Percentiles rank a stretch among this genome's conserved stretches.
Evolutionary conservation across 139 green algal species (phyloP).

Genomic region (Picochlorum sp.): DNA sequence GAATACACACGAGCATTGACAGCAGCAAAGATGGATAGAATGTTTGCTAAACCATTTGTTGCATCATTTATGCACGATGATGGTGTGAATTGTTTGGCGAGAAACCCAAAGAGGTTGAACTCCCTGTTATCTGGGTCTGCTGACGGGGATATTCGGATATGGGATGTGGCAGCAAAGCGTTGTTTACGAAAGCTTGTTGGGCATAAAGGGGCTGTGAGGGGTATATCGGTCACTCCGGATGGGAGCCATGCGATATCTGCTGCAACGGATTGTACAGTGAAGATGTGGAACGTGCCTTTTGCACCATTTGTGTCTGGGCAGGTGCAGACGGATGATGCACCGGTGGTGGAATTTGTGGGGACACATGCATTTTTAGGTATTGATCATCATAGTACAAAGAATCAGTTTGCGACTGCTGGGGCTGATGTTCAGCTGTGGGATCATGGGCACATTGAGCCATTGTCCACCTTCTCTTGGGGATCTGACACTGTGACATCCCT

Average conservation of each 20-base stretch:
- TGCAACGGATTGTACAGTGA: slow-evolving; percentile 76
- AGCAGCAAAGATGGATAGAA: slow-evolving; percentile 82
- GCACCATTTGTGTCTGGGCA: slow-evolving; percentile 59
- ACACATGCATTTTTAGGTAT: slow-evolving; percentile 56
- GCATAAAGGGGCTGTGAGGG: slow-evolving; percentile 65
- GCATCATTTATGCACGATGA: slow-evolving; percentile 81
- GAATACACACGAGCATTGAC: slow-evolving; percentile 91
- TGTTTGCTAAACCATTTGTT: slow-evolving; percentile 97
- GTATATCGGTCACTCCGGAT: slow-evolving; percentile 66
- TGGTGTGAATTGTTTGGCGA: slow-evolving; percentile 74
- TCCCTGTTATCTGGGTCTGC: slow-evolving; percentile 59
- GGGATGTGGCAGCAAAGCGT: slow-evolving; percentile 72
- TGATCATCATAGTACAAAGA: slow-evolving; percentile 75
- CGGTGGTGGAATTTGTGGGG: slow-evolving; percentile 62
- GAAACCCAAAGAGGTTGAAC: slow-evolving; percentile 70
- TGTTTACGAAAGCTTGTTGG: slow-evolving; percentile 62
- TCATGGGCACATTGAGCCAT: slow-evolving; percentile 70
- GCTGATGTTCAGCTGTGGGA: slow-evolving; percentile 87
- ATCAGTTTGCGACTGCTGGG: slow-evolving; percentile 79
- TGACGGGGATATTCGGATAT: slow-evolving; percentile 63
- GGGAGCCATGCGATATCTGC: slow-evolving; percentile 71
- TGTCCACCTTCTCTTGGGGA: slow-evolving; percentile 84
- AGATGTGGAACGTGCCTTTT: slow-evolving; percentile 81
- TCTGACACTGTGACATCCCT: slow-evolving; percentile 76
- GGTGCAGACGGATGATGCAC: slow-evolving; percentile 40